Percentiles rank a stretch among this genome's conserved stretches.
These are phyloP conservation scores for Populus hybrid DNA, from an alignment of 441 rosid genomes.

Conservation along the genomic window DNA sequence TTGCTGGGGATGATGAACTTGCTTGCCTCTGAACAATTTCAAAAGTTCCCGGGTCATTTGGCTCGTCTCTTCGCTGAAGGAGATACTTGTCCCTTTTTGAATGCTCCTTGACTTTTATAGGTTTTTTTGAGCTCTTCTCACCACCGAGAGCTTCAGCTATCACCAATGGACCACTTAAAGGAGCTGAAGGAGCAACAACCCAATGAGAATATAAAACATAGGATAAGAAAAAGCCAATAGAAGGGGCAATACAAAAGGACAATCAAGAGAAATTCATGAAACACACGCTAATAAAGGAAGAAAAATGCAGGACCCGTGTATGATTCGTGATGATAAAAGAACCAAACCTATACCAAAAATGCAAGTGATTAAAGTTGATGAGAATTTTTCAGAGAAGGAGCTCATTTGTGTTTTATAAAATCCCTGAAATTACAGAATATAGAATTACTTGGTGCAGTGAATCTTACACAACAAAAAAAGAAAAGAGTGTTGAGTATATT, in stretches of 20 bases:
- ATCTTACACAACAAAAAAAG: neutral
- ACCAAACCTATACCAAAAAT: neutral
- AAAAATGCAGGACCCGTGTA: neutral
- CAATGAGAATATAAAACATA: neutral
- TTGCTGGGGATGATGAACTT: constrained; percentile 28
- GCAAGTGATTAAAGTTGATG: neutral
- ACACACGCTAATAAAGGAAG: neutral
- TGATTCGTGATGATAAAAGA: neutral
- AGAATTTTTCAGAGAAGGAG: no score
- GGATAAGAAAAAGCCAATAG: neutral
- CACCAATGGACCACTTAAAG: constrained; percentile 91
- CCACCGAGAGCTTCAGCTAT: constrained; percentile 79
- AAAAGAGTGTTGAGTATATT: neutral
- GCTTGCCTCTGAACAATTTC: constrained; percentile 37
- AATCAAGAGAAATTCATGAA: neutral
- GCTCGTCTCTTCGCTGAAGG: constrained; percentile 75
- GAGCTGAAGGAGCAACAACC: constrained; percentile 47
- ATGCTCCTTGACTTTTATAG: constrained; percentile 67
- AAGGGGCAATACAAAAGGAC: neutral
- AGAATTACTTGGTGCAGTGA: neutral
- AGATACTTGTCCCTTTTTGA: constrained; percentile 71
- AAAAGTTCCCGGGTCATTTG: constrained; percentile 30
- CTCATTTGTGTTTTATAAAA: neutral
- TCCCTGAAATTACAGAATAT: neutral
- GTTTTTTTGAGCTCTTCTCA: constrained; percentile 53